Base-by-base conservation (phyloP, 306 rosid genomes). In the Trifolium pratense region DNA sequence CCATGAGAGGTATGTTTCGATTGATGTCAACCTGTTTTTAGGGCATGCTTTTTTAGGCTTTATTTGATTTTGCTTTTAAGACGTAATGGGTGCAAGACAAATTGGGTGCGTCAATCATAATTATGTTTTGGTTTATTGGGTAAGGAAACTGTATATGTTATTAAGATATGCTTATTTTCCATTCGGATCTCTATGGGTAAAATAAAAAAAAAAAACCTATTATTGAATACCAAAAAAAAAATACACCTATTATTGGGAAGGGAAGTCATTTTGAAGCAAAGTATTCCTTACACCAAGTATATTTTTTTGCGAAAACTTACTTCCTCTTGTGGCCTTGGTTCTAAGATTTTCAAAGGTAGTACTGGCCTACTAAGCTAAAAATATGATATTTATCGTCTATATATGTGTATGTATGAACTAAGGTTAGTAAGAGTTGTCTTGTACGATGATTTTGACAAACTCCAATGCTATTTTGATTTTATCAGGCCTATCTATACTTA, bases 401-500 rank as follows among this genome's bases (percentile, higher is more conserved):
- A 66, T 16, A 17, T n/a, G 6, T 49, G 18, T 56, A 15, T 21
- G 21, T 14, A 18, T 56, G 43, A 76, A 32, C 39, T 52, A 77
- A 58, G 59, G 46, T 73, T 34, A 10, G 15, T 69, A 46, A 66
- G 71, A 46, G 15, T 15, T 62, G 3, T 15, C 21, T 66, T 74
- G 48, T 48, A 5, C 58, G 37, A 36, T 6, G 29, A 65, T 60
- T 34, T 76, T 80, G 48, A 23, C 48, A 15, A 82, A 63, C 25
- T 64, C 56, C 36, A 36, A 45, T 14, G 13, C 34, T 66, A 52
- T 55, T 62, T 83, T 75, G 61, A 81, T 55, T 63, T 62, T 64
- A 61, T 45, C 74, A 93, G 98, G 98, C 77, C 60, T 85, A 75
- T 81, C 91, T 70, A 79, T 93, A 83, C 98, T 93, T 67, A 93